Conservation (phyloP, 1,139 yeast genomes). For the Ogataea hybrid region DNA sequence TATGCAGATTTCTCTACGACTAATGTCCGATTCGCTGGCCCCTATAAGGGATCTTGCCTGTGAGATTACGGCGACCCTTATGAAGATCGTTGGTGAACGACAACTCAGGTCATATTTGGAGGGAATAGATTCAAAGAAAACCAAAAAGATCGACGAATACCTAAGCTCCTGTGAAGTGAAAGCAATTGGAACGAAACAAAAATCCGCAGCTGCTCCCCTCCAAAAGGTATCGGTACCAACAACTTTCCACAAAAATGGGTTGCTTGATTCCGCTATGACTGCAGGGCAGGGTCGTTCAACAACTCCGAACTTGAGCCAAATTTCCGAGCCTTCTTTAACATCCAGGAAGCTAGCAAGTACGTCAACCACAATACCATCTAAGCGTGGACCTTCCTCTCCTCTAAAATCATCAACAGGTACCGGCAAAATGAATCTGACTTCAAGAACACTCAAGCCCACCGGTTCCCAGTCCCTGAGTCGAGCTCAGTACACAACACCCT, state of each 20-base stretch:
- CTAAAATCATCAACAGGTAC: conserved; percentile 40
- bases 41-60: conserved; percentile 81
- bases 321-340: conserved; percentile 19
- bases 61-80: conserved; percentile 75
- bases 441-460: conserved; percentile 32
- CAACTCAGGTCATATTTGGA: conserved; percentile 60
- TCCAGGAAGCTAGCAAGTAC: conserved; percentile 22
- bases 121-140: conserved; percentile 68
- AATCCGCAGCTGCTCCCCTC: neutral
- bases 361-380: conserved; percentile 46
- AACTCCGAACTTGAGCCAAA: conserved; percentile 21
- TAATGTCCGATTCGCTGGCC: conserved; percentile 79
- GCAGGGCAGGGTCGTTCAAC: neutral
- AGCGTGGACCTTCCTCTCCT: conserved; percentile 67
- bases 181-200: conserved; percentile 7
- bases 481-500: conserved; percentile 14
- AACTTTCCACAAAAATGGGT: neutral
- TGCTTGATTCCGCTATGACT: neutral
- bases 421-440: conserved; percentile 29
- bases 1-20: conserved; percentile 53
- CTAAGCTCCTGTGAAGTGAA: conserved; percentile 54
- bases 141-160: conserved; percentile 59
- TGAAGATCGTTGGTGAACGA: conserved; percentile 79
- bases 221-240: too few species aligned
- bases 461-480: conserved; percentile 9